Evolutionary conservation across 2,329 filamentous ascomycete species (phyloP), one percentile per base, ranked within the genome.

Genomic region (Fusarium proliferatum): DNA sequence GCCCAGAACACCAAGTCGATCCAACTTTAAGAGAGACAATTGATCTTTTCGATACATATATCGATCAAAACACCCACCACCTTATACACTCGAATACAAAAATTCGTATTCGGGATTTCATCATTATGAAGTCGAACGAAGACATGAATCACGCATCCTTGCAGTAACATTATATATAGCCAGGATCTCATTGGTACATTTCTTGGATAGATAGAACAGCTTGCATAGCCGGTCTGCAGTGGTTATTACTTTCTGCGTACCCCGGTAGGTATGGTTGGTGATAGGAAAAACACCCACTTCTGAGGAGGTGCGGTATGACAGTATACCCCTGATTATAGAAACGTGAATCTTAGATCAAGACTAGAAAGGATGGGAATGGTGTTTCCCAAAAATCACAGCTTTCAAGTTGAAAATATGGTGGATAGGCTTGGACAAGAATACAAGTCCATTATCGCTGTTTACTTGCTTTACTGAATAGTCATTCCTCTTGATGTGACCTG

Each of bases 11-110:
- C 80, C 81, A 7, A 85, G 84, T 49, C 78, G 81, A 28, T 80
- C 81, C 64, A 81, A 82, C 65, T 79, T 84, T 67, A 80, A 79
- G 64, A 79, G 79, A 30, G 83, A 85, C 23, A 81, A 85, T 30
- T 85, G 58, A 77, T 55, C 26, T 59, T 61, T 41, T 46, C 28
- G 21, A 33, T n/a, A 23, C 41, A 51, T 23, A 39, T 23, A 43
- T 43, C 45, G 41, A 33, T 38, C 55, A 41, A 41, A 23, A 28
- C 16, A 51, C 38, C 23, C 19, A 51, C 38, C 23, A 57, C 65
- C 26, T 57, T 46, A 43, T 39, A 59, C 33, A 41, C 56, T 53
- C 71, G 58, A 69, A 57, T 52, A 73, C 56, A 56, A 64, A 56
- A 34, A 43, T 26, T 58, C 71, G 58, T 53, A 67, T 48, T 74